phyloP scores from a whole-genome alignment of 768 basidiomycete species.

The Lentinus brumalis region DNA sequence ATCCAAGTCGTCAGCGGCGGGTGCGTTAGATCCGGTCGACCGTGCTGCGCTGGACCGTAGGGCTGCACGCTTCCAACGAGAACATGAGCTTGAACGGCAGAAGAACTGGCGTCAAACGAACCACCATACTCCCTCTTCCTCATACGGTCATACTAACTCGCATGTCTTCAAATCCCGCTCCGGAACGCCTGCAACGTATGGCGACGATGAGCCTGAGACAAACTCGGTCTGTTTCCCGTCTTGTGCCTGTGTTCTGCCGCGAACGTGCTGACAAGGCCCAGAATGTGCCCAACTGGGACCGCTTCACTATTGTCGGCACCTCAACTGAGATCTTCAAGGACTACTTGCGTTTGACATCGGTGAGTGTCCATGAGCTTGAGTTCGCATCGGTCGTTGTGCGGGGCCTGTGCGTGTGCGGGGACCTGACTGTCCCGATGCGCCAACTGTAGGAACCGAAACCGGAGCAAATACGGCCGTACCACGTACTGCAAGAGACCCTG shows the following conservation, averaged over 20 bases:
- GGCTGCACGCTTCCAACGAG: slow-evolving; percentile 88
- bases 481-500: slow-evolving; percentile 82
- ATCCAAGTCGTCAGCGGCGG: slow-evolving; percentile 24
- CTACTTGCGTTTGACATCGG: slow-evolving; percentile 91
- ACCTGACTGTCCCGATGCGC: neutral
- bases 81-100: slow-evolving; percentile 84
- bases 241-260: slow-evolving; percentile 9
- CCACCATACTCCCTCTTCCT: slow-evolving; percentile 41
- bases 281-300: slow-evolving; percentile 98
- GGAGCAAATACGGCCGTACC: slow-evolving; percentile 88
- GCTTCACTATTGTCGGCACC: slow-evolving; percentile 91
- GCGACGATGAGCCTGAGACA: slow-evolving; percentile 69
- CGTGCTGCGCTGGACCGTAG: slow-evolving; percentile 71
- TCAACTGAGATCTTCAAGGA: slow-evolving; percentile 91
- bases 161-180: slow-evolving; percentile 39
- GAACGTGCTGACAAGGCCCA: slow-evolving; percentile 33
- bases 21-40: slow-evolving; percentile 58
- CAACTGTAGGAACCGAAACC: slow-evolving; percentile 85
- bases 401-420: neutral
- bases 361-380: slow-evolving; percentile 36
- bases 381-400: neutral
- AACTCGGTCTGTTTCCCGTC: slow-evolving; percentile 56
- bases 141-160: slow-evolving; percentile 31
- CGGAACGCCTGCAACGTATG: slow-evolving; percentile 27
- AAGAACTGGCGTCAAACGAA: slow-evolving; percentile 40